Evolutionary conservation across 257 asterid genomes (phyloP).

Genomic region (Avicennia marina): DNA sequence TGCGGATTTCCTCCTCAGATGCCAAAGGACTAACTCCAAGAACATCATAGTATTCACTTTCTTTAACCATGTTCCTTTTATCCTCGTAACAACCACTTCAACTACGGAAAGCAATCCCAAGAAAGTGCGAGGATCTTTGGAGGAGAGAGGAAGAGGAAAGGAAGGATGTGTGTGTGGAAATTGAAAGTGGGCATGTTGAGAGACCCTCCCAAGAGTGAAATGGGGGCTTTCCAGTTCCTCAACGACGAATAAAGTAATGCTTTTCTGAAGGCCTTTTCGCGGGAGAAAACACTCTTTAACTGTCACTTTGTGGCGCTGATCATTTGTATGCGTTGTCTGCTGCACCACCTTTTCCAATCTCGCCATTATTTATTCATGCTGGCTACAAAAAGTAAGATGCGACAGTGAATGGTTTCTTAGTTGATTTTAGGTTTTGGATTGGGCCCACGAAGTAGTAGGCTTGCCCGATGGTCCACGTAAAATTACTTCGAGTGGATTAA

Average conservation of each 20-base stretch:
- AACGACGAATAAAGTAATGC: conserved; percentile 34
- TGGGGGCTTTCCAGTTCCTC: conserved; percentile 58
- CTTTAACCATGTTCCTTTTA: conserved; percentile 63
- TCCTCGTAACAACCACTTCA: conserved; percentile 3
- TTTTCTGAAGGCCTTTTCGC: conserved; percentile 39
- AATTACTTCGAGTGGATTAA: not conserved
- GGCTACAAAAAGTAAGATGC: conserved; percentile 1
- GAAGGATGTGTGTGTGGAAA: conserved; percentile 19
- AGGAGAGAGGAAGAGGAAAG: conserved; percentile 1
- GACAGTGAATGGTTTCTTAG: not conserved
- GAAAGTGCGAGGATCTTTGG: conserved; percentile 24
- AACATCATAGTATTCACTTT: conserved; percentile 76
- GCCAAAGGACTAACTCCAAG: conserved; percentile 69
- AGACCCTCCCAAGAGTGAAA: conserved; percentile 26
- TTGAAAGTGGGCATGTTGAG: conserved; percentile 20
- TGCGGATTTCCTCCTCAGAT: conserved; percentile 74
- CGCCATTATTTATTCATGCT: not conserved
- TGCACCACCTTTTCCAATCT: conserved; percentile 15
- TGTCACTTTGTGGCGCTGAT: conserved; percentile 65
- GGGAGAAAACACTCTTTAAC: conserved; percentile 76
- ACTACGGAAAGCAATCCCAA: not conserved
- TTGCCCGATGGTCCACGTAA: conserved; percentile 1
- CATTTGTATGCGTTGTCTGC: conserved; percentile 39
- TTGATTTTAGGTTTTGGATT: not conserved
- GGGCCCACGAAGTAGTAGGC: conserved; percentile 20